These are phyloP conservation scores for Diaporthe sp. DNA, from an alignment of 2,329 filamentous ascomycete species.

Conservation along the genomic window DNA sequence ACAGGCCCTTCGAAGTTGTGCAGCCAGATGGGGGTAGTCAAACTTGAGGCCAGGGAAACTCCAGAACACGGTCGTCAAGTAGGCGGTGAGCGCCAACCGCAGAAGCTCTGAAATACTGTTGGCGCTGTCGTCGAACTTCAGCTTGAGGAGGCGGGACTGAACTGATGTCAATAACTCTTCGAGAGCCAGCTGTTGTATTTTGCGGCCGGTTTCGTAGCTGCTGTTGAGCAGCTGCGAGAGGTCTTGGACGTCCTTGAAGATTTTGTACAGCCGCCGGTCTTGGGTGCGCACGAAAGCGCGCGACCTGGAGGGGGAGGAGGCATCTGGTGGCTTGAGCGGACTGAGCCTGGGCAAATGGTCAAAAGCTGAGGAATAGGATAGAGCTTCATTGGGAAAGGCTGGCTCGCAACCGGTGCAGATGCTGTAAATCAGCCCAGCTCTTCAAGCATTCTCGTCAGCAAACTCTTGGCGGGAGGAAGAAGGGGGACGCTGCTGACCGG, in stretches of 20 bases:
- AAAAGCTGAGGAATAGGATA: background rate
- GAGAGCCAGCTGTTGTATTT: background rate
- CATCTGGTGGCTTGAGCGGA: background rate
- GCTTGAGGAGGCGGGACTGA: background rate
- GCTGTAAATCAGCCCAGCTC: background rate
- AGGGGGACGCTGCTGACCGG: background rate
- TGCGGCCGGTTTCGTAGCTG: background rate
- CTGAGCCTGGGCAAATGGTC: background rate
- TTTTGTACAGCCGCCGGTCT: background rate
- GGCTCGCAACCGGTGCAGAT: background rate
- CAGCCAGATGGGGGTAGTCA: background rate
- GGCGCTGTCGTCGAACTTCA: background rate
- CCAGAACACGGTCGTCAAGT: background rate
- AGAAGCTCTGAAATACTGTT: background rate
- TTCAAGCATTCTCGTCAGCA: background rate
- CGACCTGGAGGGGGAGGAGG: background rate
- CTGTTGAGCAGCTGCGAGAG: slow-evolving; percentile 1
- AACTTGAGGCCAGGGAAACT: background rate
- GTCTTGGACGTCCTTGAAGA: background rate
- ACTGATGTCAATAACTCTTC: background rate
- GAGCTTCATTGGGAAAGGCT: background rate
- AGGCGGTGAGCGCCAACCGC: background rate
- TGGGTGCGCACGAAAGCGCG: background rate
- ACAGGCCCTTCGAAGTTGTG: background rate
- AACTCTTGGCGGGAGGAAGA: background rate